Percentiles rank a stretch among this genome's conserved stretches.
These are phyloP conservation scores for Pseudogymnoascus sp. DNA, from an alignment of 2,329 filamentous ascomycete genomes.

Conservation along the genomic window DNA sequence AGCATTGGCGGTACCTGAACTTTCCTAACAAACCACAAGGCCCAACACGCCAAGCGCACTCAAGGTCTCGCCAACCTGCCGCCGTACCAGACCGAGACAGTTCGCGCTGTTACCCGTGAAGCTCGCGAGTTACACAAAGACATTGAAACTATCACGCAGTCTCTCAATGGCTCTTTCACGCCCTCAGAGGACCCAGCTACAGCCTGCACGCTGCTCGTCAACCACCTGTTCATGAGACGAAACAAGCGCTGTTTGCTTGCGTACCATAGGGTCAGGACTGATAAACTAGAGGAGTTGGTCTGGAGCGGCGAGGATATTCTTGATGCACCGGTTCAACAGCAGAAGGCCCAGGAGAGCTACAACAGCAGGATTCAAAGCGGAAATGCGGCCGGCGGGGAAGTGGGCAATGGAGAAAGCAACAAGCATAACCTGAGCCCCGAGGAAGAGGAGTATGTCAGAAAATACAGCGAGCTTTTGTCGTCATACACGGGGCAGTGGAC, in stretches of 20 bases:
- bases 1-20: background rate
- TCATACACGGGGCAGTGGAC: constrained; percentile 98
- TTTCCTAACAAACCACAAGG: constrained; percentile 42
- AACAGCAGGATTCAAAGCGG: constrained; percentile 25
- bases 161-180: constrained; percentile 79
- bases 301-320: constrained; percentile 84
- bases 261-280: constrained; percentile 83
- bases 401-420: constrained; percentile 41
- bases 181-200: constrained; percentile 75
- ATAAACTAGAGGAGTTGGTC: constrained; percentile 88
- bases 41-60: constrained; percentile 91
- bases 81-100: constrained; percentile 85
- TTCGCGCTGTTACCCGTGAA: constrained; percentile 81
- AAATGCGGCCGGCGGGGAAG: constrained; percentile 27
- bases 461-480: constrained; percentile 87
- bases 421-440: constrained; percentile 84
- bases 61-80: constrained; percentile 80
- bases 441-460: constrained; percentile 90
- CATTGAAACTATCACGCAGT: constrained; percentile 68
- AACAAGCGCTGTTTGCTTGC: constrained; percentile 94
- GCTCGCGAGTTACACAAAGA: constrained; percentile 90
- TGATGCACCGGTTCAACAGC: constrained; percentile 55
- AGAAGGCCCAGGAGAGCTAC: constrained; percentile 32
- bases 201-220: constrained; percentile 82
- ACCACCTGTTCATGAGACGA: constrained; percentile 88